Conservation (phyloP, 2,329 filamentous ascomycete genomes). For the Claviceps humidiphila region DNA sequence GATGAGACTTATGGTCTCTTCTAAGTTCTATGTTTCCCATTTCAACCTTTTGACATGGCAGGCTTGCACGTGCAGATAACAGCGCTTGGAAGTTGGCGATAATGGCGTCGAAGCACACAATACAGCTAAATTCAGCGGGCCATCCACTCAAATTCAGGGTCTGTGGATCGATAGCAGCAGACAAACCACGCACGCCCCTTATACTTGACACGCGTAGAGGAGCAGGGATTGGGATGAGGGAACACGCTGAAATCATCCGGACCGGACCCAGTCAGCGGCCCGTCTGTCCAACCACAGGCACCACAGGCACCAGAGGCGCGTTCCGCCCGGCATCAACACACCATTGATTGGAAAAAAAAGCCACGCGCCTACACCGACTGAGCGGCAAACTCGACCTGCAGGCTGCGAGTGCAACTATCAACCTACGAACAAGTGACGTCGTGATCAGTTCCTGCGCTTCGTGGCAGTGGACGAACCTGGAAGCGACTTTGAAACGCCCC, state of each 20-base stretch:
- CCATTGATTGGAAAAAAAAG: slow-evolving; percentile 3
- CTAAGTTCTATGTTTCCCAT: no score
- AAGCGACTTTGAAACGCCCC: neutral
- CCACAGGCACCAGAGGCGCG: neutral
- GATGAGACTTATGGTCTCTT: no score
- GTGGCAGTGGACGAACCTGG: neutral
- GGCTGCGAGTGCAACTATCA: neutral
- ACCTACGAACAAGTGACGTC: slow-evolving; percentile 4
- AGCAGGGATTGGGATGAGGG: no score
- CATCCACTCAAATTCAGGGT: neutral
- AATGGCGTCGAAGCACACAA: neutral
- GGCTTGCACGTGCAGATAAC: neutral
- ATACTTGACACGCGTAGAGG: no score
- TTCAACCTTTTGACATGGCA: no score
- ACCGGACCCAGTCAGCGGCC: neutral
- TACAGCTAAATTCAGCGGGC: neutral
- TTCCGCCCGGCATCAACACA: slow-evolving; percentile 2
- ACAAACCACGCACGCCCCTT: no score
- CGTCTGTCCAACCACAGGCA: slow-evolving; percentile 4
- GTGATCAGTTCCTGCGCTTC: neutral
- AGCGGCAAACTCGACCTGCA: neutral
- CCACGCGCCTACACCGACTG: slow-evolving; percentile 1
- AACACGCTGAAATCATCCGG: neutral
- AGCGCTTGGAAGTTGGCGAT: neutral
- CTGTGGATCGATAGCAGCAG: neutral